Conservation (phyloP, 2,329 filamentous ascomycete genomes). For the Pseudogymnoascus destructans region DNA sequence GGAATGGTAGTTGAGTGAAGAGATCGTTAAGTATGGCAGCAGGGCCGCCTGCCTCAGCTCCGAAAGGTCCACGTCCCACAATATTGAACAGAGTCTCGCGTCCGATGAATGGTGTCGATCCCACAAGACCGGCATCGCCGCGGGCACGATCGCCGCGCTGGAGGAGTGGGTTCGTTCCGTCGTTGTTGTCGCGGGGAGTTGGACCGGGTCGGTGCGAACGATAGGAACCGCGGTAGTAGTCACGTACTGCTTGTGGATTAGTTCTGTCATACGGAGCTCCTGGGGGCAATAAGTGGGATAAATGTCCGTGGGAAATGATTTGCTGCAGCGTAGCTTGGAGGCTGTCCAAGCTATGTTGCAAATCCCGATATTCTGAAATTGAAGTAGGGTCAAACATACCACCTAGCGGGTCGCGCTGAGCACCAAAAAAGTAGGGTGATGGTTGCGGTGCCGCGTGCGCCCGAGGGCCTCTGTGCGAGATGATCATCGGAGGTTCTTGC, state of each 20-base stretch:
- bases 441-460: conserved; percentile 43
- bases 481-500: conserved; percentile 35
- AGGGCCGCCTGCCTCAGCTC: conserved; percentile 11
- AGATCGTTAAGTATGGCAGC: conserved; percentile 14
- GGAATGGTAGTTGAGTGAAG: conserved; percentile 20
- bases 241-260: conserved; percentile 27
- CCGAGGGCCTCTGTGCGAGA: conserved; percentile 34
- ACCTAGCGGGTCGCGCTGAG: conserved; percentile 40
- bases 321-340: background rate
- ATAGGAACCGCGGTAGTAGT: conserved; percentile 30
- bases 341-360: background rate
- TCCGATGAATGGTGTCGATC: conserved; percentile 19
- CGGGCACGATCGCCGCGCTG: conserved; percentile 40
- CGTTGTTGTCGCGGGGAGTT: conserved; percentile 48
- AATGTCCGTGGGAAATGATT: background rate
- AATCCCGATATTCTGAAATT: background rate
- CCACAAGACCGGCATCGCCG: conserved; percentile 17
- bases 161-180: conserved; percentile 77
- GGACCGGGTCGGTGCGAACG: conserved; percentile 36
- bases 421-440: conserved; percentile 45
- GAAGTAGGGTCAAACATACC: conserved; percentile 29
- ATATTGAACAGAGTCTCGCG: conserved; percentile 20
- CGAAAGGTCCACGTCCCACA: conserved; percentile 17
- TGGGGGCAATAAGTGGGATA: background rate
- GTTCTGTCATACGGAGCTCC: conserved; percentile 9